Base-by-base conservation (phyloP, 306 rosid genomes). In the Corylus americana region DNA sequence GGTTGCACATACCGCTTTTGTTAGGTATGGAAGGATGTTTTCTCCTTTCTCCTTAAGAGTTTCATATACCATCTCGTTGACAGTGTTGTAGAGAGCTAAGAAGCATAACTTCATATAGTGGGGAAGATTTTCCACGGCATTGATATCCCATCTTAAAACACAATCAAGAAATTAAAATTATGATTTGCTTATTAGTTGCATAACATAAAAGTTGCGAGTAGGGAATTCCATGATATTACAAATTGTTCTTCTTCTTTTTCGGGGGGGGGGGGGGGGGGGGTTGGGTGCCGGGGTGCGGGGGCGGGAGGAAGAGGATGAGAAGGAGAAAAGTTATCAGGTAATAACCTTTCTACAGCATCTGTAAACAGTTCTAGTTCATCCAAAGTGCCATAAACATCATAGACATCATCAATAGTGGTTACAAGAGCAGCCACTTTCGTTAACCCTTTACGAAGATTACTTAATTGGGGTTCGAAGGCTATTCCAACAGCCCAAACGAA, bases 31-130 rank as follows among this genome's bases (percentile, higher is more conserved):
- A 69, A 88, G 87, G 69, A 64, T 78, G 35, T 83, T 18, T 0
- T 70, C 81, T 44, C 85, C 94, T 11, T 85, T 85, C 8, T 77
- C 82, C 45, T 70, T 83, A n/a, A 85, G 77, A 0, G 78, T 51
- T 12, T 89, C 88, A 50, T 83, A 88, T 42, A 78, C 82, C 22
- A 92, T 78, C 63, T 92, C 88, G 18, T 90, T 92, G 17, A 90
- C 76, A 4, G 85, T 88, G 82, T 92, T 90, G 77, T 83, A 92
- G 7, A 89, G 91, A 49, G 93, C 93, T 11, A 89, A 77, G 77
- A 89, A 91, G 20, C 89, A 85, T 11, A 88, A 45, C 75, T 87
- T 88, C 97, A 89, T 88, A 74, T 88, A 88, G 16, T 78, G 63
- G 1, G 94, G 90, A 10, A 88, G 85, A 68, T n/a, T 55, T 4